Percentiles rank a stretch among this genome's conserved stretches.
Conservation (phyloP, 2,329 filamentous ascomycete species). For the Ceratocystis albifundus region DNA sequence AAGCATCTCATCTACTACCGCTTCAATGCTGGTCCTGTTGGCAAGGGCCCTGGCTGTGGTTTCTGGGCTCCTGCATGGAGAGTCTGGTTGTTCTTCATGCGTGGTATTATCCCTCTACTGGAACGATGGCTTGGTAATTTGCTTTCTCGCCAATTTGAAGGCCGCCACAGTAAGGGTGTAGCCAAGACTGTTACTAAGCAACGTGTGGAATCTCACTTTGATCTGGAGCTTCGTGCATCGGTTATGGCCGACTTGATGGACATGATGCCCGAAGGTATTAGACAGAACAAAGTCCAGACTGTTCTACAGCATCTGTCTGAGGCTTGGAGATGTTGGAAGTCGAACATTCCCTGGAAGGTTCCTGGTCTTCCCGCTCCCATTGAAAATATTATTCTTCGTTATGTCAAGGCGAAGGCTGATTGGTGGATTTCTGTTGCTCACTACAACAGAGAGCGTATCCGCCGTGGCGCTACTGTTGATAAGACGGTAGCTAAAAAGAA, state of each 20-base stretch:
- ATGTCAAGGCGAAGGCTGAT: conserved; percentile 97
- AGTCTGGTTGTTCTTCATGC: conserved; percentile 99
- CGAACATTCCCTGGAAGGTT: conserved; percentile 99
- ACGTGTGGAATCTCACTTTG: conserved; percentile 96
- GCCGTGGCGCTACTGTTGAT: conserved; percentile 90
- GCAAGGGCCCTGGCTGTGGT: conserved; percentile 93
- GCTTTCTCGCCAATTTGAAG: conserved; percentile 93
- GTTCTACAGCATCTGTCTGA: conserved; percentile 94
- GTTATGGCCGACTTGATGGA: conserved; percentile 99
- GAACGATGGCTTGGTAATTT: conserved; percentile 97
- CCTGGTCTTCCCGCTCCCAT: conserved; percentile 92
- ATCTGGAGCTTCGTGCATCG: conserved; percentile 89
- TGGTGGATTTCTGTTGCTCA: conserved; percentile 99
- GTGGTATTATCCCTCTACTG: conserved; percentile 89
- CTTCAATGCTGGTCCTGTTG: conserved; percentile 93
- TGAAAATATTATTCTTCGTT: conserved; percentile 95
- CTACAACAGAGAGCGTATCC: conserved; percentile 95
- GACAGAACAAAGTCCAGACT: conserved; percentile 98
- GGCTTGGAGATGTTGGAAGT: conserved; percentile 99
- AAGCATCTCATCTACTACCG: conserved; percentile 99
- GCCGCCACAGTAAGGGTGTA: conserved; percentile 95
- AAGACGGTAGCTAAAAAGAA: conserved; percentile 99
- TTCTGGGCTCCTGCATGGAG: conserved; percentile 99
- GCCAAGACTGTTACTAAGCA: conserved; percentile 99
- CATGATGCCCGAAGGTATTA: conserved; percentile 99